phyloP scores from a whole-genome alignment of 805 yeast genomes.

The Ogataea chonburiensis region DNA sequence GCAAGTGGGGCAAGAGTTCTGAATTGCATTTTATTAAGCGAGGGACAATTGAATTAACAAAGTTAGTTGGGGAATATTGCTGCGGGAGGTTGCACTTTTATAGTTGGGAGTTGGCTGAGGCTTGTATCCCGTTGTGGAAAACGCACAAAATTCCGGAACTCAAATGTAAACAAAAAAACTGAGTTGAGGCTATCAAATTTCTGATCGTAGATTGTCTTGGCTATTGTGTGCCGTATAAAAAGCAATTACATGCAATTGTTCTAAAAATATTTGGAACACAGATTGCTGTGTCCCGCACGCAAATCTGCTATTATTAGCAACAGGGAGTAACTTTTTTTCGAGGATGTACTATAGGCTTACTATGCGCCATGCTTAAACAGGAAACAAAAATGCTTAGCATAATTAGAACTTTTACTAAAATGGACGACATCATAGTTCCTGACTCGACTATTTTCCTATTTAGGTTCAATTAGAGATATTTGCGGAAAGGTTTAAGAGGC shows the following conservation, averaged over 20 bases:
- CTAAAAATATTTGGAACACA: conserved; percentile 3
- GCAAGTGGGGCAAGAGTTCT: conserved; percentile 34
- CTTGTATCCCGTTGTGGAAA: conserved; percentile 12
- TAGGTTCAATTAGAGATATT: not conserved
- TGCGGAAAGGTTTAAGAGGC: no score
- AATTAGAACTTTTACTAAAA: not conserved
- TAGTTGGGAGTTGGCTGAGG: conserved; percentile 6
- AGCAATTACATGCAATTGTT: conserved; percentile 1
- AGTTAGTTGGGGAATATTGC: conserved; percentile 6
- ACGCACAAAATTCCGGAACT: conserved; percentile 11
- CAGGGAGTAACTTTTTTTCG: not conserved
- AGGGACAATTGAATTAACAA: conserved; percentile 27
- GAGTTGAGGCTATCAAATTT: conserved; percentile 4
- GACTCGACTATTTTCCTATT: not conserved
- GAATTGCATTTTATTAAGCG: conserved; percentile 40
- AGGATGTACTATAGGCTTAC: no score
- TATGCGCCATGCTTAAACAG: no score
- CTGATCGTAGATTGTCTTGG: conserved; percentile 1
- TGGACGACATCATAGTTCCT: no score
- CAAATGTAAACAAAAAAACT: conserved; percentile 18
- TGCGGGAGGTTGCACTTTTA: conserved; percentile 10
- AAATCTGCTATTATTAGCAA: conserved; percentile 7
- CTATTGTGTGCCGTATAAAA: conserved; percentile 3
- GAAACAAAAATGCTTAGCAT: conserved; percentile 1
- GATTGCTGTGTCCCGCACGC: conserved; percentile 10